A percentile compares a stretch with the other conserved stretches of the same genome.
phyloP scores from a whole-genome alignment of 208 protist species.

The Trypanosomatidae sp. region DNA sequence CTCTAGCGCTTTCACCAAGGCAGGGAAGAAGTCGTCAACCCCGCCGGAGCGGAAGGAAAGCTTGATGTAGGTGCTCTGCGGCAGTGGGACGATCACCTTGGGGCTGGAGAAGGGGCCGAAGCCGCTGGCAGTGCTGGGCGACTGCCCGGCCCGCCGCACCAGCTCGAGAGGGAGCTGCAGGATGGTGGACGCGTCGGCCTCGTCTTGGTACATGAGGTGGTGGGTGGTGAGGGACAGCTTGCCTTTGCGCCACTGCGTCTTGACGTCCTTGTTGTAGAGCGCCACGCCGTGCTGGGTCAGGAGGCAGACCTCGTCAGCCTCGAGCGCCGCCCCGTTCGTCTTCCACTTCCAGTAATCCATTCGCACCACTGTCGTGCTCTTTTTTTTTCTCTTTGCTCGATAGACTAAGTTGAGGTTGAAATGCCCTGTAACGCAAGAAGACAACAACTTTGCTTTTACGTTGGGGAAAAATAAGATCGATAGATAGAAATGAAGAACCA shows the following conservation, averaged over 20 bases:
- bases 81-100: slow-evolving; percentile 66
- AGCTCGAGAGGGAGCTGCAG: slow-evolving; percentile 57
- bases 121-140: slow-evolving; percentile 31
- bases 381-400: too few relatives aligned
- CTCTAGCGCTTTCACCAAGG: slow-evolving; percentile 37
- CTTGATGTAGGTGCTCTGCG: slow-evolving; percentile 35
- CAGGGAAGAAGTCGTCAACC: slow-evolving; percentile 42
- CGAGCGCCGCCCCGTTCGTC: slow-evolving; percentile 24
- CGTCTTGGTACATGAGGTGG: slow-evolving; percentile 56
- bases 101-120: slow-evolving; percentile 48
- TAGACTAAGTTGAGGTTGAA: too few relatives aligned
- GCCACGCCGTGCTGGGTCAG: slow-evolving; percentile 37
- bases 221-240: slow-evolving; percentile 68
- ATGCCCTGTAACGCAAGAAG: too few relatives aligned
- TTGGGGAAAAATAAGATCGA: too few relatives aligned
- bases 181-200: slow-evolving; percentile 16
- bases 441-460: too few relatives aligned
- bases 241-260: slow-evolving; percentile 56
- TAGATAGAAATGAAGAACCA: too few relatives aligned
- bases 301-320: slow-evolving; percentile 56
- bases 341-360: slow-evolving; percentile 68
- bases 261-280: slow-evolving; percentile 54
- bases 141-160: slow-evolving; percentile 27
- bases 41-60: slow-evolving; percentile 65
- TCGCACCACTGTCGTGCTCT: too few relatives aligned